These are phyloP conservation scores for Eucalyptus dawsonii DNA, from an alignment of 345 rosid species.

Conservation along the genomic window DNA sequence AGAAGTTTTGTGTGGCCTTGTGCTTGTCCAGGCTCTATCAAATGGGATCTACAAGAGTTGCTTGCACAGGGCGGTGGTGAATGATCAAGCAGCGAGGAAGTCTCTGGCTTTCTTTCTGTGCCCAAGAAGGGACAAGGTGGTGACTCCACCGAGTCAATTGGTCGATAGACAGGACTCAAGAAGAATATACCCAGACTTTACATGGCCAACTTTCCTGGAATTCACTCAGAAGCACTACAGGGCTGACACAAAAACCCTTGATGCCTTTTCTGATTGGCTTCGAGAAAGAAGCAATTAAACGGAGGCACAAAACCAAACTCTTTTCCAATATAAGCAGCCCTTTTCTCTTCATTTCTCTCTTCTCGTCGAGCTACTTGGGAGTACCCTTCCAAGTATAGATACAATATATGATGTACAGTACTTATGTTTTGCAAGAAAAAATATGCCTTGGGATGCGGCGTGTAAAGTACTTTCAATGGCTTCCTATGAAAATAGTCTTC, in stretches of 20 bases:
- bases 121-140: constrained; percentile 21
- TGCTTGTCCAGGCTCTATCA: constrained; percentile 21
- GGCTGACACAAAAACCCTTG: constrained; percentile 32
- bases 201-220: constrained; percentile 30
- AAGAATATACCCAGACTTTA: constrained; percentile 29
- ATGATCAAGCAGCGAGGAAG: constrained; percentile 17
- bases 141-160: constrained; percentile 15
- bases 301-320: neutral
- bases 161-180: constrained; percentile 9
- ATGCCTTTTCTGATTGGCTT: constrained; percentile 22
- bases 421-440: neutral
- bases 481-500: neutral
- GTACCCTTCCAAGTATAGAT: neutral
- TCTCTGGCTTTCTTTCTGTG: constrained; percentile 39
- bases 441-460: neutral
- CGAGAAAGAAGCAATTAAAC: neutral
- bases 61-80: constrained; percentile 41
- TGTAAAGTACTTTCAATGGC: neutral
- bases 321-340: neutral
- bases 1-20: neutral
- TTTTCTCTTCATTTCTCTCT: neutral
- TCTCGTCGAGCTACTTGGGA: neutral
- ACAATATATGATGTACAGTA: neutral
- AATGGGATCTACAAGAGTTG: constrained; percentile 34
- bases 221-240: constrained; percentile 40